A percentile compares a stretch with the other conserved stretches of the same genome.
phyloP scores from a whole-genome alignment of 2,329 filamentous ascomycete genomes.

The Sclerotinia minor region DNA sequence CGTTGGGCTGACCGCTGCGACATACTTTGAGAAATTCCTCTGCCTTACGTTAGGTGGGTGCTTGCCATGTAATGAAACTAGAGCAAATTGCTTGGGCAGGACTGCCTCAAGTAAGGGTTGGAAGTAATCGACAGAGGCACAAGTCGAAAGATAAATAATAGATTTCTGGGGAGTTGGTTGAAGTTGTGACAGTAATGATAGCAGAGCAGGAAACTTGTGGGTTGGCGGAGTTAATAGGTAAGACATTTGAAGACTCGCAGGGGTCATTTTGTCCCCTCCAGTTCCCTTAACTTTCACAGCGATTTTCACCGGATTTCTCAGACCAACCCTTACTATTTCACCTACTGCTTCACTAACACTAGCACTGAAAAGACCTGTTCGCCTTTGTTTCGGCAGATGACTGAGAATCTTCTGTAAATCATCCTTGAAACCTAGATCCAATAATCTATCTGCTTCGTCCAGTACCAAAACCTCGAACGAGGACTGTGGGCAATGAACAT shows the following conservation, averaged over 20 bases:
- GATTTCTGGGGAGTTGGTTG: slow-evolving; percentile 77
- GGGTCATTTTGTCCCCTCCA: slow-evolving; percentile 78
- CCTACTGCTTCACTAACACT: slow-evolving; percentile 94
- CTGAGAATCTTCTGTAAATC: slow-evolving; percentile 84
- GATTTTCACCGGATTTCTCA: slow-evolving; percentile 93
- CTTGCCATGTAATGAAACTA: slow-evolving; percentile 89
- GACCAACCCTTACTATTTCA: slow-evolving; percentile 85
- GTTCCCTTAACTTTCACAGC: slow-evolving; percentile 85
- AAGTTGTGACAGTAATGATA: slow-evolving; percentile 67
- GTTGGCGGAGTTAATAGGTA: slow-evolving; percentile 75
- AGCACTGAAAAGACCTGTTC: slow-evolving; percentile 92
- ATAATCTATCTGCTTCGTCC: slow-evolving; percentile 88
- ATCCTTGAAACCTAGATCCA: slow-evolving; percentile 92
- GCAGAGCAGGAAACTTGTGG: slow-evolving; percentile 76
- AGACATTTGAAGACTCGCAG: slow-evolving; percentile 88
- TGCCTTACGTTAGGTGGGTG: slow-evolving; percentile 83
- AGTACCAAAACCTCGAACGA: slow-evolving; percentile 91
- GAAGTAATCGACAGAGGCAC: slow-evolving; percentile 93
- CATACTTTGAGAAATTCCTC: slow-evolving; percentile 82
- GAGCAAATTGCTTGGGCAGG: slow-evolving; percentile 64
- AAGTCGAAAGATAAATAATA: slow-evolving; percentile 92
- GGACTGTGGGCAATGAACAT: slow-evolving; percentile 84
- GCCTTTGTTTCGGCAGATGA: slow-evolving; percentile 84
- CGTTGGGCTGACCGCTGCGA: slow-evolving; percentile 70
- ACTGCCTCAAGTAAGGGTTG: slow-evolving; percentile 74